Evolutionary conservation across 2,329 filamentous ascomycete genomes (phyloP), one percentile per base, ranked within the genome.

Genomic region (Stagonosporopsis vannaccii): DNA sequence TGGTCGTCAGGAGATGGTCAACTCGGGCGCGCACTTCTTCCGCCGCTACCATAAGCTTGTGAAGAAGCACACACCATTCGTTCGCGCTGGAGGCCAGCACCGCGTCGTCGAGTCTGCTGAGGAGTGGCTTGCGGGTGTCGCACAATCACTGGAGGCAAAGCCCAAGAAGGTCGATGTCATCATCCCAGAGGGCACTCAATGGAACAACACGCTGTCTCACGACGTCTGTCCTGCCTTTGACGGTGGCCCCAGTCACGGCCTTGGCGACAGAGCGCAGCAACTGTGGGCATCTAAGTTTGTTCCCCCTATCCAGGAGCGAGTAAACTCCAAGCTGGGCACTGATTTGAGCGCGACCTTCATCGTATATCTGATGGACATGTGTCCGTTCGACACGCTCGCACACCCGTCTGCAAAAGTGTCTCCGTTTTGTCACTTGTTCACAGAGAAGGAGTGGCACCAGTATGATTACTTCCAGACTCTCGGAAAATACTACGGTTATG

Each of bases 141-240:
- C 90, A 63, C 52, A 79, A 15, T 84, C 83, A 1, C 65, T 77
- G 19, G 76, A 85, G 45, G 63, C 74, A 3, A 77, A 81, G 19
- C 75, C 68, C 2, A 59, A 51, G 2, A 59, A 80, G 2, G 68
- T 75, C 28, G 82, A 84, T 46, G 73, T 91, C n/a, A 78, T 89
- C 11, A 85, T 97, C 33, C 85, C 87, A 1, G 92, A 97, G 73
- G 82, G 76, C 2, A 60, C 77, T 0, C 84, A 81, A 0, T 81
- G 81, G 64, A 97, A 97, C 78, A 97, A 97, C 76, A 93, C 91
- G 0, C 82, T 97, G 22, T 87, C 88, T 63, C 90, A 94, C 70
- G 84, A 85, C 30, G 80, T 85, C 9, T 97, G 93, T 75, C 82
- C 82, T 3, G 79, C 79, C 0, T 96, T 96, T 65, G 89, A 93